These are phyloP conservation scores for Psilocybe azurescens DNA, from an alignment of 768 basidiomycete genomes.

Conservation along the genomic window DNA sequence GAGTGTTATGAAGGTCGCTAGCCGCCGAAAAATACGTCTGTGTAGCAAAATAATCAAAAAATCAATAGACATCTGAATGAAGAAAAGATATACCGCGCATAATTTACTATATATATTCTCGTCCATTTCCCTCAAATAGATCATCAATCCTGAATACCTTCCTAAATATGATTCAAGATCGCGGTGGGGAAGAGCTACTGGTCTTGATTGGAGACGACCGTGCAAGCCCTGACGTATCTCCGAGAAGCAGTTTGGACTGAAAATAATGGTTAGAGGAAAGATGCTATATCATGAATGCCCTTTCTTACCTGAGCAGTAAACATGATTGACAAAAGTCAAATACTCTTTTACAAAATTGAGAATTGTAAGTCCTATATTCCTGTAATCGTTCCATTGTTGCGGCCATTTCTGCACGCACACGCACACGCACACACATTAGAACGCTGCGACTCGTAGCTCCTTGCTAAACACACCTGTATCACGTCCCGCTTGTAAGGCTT, in stretches of 20 bases:
- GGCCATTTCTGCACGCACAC: conserved; percentile 75
- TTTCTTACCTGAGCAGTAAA: conserved; percentile 82
- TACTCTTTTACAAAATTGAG: conserved; percentile 92
- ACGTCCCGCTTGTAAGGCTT: conserved; percentile 87
- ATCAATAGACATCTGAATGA: neutral
- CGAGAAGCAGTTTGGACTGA: conserved; percentile 73
- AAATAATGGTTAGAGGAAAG: neutral
- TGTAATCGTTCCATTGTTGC: conserved; percentile 92
- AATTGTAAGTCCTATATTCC: conserved; percentile 89
- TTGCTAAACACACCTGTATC: conserved; percentile 69
- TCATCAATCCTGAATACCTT: conserved; percentile 85
- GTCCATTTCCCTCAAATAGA: conserved; percentile 97
- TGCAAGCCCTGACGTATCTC: conserved; percentile 62
- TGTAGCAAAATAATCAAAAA: conserved; percentile 5
- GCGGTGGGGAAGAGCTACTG: conserved; percentile 64
- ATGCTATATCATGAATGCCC: neutral
- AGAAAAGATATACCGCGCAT: conserved; percentile 73
- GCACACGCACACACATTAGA: neutral
- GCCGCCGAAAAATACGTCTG: conserved; percentile 91
- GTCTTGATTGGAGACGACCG: conserved; percentile 48
- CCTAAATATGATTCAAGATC: conserved; percentile 84
- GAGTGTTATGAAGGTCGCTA: conserved; percentile 80
- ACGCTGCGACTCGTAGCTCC: neutral
- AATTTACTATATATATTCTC: conserved; percentile 85
- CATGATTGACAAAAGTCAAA: conserved; percentile 92